Evolutionary conservation across 164 flowering plant species (phyloP), one percentile per base, ranked within the genome.

Genomic region (Echeveria elegans): DNA sequence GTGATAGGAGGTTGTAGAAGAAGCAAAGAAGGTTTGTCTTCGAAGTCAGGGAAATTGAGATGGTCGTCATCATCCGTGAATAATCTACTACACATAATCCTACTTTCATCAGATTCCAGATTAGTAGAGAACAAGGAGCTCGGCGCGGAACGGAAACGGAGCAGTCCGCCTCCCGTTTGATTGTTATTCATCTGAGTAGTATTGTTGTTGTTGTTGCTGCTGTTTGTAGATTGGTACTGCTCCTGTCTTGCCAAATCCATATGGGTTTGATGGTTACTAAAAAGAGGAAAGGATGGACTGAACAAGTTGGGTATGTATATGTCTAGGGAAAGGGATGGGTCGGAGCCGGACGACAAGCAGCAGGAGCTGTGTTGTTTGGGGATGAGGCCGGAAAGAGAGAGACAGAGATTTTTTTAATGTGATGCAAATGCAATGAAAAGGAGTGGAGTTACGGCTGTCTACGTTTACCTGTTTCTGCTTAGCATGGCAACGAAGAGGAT

Each of bases 81-180:
- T 70, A 76, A 78, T 70, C 79, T 69, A 10, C 77, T 69, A 6
- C 79, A 72, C 18, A 43, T 43, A 4, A 71, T 19, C 37, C 73
- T 64, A 19, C 73, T 69, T 50, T 76, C 78, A 23, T 52, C 58
- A 0, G 74, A 66, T 0, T 78, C 80, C 11, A 60, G 64, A 23
- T 36, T 64, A 26, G 67, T 73, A 5, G 50, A 40, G 7, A 81
- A 67, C 40, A 81, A 61, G 15, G 86, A 78, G 69, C 79, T 79
- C 24, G 89, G 86, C 30, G 82, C 86, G 6, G 86, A 83, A 56
- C 84, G 80, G 71, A 80, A 83, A 18, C 87, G 75, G 45, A 81
- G 48, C 18, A 83, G 67, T 66, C 86, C 82, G 16, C 58, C 58
- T 52, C 58, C 58, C 5, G 37, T 52, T 9, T 52, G 26, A 21